phyloP scores from a whole-genome alignment of 176 grass and related monocot species.

The Aegilops longissima region DNA sequence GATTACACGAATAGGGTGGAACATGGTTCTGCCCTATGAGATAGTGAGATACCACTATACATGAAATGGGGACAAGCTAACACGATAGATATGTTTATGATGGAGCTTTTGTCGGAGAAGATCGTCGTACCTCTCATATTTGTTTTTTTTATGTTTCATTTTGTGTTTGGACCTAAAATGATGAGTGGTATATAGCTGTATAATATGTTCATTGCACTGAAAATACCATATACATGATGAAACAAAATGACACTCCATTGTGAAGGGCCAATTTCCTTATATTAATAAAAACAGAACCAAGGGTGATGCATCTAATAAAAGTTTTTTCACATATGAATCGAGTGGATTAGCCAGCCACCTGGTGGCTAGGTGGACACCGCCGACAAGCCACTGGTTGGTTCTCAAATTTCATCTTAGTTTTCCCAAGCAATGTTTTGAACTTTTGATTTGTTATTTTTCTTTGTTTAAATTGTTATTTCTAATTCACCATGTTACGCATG shows the following conservation, averaged over 20 bases:
- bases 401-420: not conserved
- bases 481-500: not conserved
- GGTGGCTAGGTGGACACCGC: not conserved
- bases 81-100: slow-evolving; percentile 27
- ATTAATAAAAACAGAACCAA: not conserved
- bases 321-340: not conserved
- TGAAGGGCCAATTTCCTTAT: not conserved
- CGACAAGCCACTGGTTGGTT: not conserved
- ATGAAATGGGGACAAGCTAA: slow-evolving; percentile 36
- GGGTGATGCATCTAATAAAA: not conserved
- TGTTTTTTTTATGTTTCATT: slow-evolving; percentile 14
- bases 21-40: slow-evolving; percentile 48
- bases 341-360: not conserved
- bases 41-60: slow-evolving; percentile 37
- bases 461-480: not conserved
- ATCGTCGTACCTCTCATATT: slow-evolving; percentile 1
- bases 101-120: slow-evolving; percentile 38
- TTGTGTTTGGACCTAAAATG: not conserved
- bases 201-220: slow-evolving; percentile 42
- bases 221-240: slow-evolving; percentile 22
- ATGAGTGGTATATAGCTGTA: slow-evolving; percentile 6
- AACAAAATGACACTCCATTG: not conserved
- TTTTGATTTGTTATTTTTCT: not conserved
- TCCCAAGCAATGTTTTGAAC: not conserved
- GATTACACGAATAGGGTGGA: slow-evolving; percentile 35